Percentiles rank a stretch among this genome's conserved stretches.
Evolutionary conservation across 163 green algal genomes (phyloP).

Genomic region (Scenedesmus sp.): DNA sequence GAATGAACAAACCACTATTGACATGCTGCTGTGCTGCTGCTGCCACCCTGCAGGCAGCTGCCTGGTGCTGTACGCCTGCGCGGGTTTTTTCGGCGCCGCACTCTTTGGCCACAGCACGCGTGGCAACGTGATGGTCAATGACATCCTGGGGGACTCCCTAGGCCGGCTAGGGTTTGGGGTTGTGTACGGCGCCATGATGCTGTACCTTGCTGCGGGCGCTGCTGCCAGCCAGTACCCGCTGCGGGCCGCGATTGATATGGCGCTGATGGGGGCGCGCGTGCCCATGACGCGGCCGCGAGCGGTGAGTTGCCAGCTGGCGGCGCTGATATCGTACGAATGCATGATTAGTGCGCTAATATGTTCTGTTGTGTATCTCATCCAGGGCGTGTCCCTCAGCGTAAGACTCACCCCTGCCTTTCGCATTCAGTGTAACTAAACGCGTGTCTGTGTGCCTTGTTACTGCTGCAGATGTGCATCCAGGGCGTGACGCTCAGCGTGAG

Average conservation of each 20-base stretch:
- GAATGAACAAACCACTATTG: not conserved
- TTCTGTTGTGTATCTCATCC: no score
- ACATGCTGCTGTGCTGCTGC: not conserved
- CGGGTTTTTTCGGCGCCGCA: slow-evolving; percentile 49
- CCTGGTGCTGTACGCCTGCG: slow-evolving; percentile 42
- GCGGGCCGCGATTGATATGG: slow-evolving; percentile 13
- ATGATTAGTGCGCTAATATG: not conserved
- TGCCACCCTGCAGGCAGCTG: slow-evolving; percentile 25
- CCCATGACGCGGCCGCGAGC: slow-evolving; percentile 7
- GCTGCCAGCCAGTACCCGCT: slow-evolving; percentile 44
- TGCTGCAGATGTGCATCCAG: slow-evolving; percentile 61
- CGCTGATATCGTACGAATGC: not conserved
- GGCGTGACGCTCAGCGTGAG: slow-evolving; percentile 49
- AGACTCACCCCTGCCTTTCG: no score
- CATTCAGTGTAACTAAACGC: no score
- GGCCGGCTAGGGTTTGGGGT: not conserved
- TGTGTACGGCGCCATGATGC: slow-evolving; percentile 47
- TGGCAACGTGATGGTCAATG: slow-evolving; percentile 55
- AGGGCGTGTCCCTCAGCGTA: no score
- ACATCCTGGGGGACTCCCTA: slow-evolving; percentile 9
- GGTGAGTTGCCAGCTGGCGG: slow-evolving; percentile 2
- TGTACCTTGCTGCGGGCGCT: slow-evolving; percentile 50
- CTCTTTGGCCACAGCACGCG: slow-evolving; percentile 43
- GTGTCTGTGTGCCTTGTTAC: not conserved
- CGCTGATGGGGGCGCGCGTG: slow-evolving; percentile 23